Evolutionary conservation across 768 basidiomycete genomes (phyloP).

Genomic region (Phylloporus arenicola): DNA sequence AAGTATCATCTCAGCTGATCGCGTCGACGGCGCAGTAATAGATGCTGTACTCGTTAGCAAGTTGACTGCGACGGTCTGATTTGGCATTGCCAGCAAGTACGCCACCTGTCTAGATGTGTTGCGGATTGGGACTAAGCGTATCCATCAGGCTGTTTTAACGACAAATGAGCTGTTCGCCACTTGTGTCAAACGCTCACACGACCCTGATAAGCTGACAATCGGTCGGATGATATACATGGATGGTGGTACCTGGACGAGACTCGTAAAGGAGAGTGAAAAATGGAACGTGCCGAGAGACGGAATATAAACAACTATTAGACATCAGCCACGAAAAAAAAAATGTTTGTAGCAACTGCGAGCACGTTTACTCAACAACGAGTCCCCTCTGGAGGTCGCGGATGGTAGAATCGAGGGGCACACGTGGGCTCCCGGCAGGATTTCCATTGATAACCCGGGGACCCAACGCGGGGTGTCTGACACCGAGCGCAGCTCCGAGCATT

Average conservation of each 20-base stretch:
- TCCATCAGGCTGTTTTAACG: constrained; percentile 9
- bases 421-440: constrained; percentile 31
- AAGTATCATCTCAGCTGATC: constrained; percentile 18
- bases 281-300: constrained; percentile 14
- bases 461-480: constrained; percentile 74
- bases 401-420: constrained; percentile 46
- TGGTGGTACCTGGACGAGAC: constrained; percentile 22
- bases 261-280: constrained; percentile 27
- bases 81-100: constrained; percentile 10
- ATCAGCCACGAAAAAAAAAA: constrained; percentile 12
- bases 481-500: constrained; percentile 83
- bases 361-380: constrained; percentile 65
- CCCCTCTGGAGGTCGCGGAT: constrained; percentile 70
- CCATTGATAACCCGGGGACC: constrained; percentile 52
- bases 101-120: constrained; percentile 15
- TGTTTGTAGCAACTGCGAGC: constrained; percentile 1
- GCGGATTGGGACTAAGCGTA: no score
- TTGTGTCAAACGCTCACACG: neutral
- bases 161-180: constrained; percentile 5
- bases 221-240: constrained; percentile 15
- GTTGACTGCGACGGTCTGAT: constrained; percentile 15
- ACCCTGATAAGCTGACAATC: constrained; percentile 10
- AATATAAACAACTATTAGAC: constrained; percentile 17
- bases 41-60: constrained; percentile 10
- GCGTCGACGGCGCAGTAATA: constrained; percentile 11